Percentiles rank a stretch among this genome's conserved stretches.
Evolutionary conservation across 2,329 filamentous ascomycete species (phyloP).

Genomic region (Sporothrix schenckii): DNA sequence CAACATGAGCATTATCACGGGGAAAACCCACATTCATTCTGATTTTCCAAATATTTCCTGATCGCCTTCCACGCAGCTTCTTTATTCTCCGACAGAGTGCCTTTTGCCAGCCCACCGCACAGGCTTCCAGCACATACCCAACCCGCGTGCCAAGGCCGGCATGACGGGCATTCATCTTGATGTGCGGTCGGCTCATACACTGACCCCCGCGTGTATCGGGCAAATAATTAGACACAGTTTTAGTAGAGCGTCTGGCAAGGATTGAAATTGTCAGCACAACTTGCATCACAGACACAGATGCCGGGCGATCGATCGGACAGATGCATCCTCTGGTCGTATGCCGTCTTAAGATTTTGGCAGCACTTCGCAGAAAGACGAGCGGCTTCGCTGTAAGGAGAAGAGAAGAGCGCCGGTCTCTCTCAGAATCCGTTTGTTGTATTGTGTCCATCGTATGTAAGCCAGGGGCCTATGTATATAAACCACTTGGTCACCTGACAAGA

Average conservation of each 20-base stretch:
- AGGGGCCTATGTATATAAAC: not conserved
- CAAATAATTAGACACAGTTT: too few species aligned
- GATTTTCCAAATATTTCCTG: not conserved
- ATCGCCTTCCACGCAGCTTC: constrained; percentile 6
- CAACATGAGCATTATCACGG: not conserved
- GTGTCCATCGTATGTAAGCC: not conserved
- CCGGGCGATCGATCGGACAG: not conserved
- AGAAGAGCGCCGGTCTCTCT: too few species aligned
- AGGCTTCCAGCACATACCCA: not conserved
- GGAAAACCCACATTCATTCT: not conserved
- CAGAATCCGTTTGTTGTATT: too few species aligned
- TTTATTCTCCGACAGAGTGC: constrained; percentile 2
- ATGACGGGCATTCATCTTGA: not conserved
- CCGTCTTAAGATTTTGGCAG: not conserved
- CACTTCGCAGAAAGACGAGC: not conserved
- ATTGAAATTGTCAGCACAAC: constrained; percentile 9
- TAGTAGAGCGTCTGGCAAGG: not conserved
- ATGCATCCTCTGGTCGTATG: not conserved
- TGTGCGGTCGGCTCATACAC: constrained; percentile 10
- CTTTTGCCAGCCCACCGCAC: not conserved
- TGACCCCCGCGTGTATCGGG: not conserved
- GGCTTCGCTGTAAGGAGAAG: too few species aligned
- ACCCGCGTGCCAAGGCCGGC: not conserved
- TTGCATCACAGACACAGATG: not conserved
- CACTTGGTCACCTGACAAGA: not conserved